Evolutionary conservation across 1,139 yeast species (phyloP).

Genomic region (Kodamaea arcana): DNA sequence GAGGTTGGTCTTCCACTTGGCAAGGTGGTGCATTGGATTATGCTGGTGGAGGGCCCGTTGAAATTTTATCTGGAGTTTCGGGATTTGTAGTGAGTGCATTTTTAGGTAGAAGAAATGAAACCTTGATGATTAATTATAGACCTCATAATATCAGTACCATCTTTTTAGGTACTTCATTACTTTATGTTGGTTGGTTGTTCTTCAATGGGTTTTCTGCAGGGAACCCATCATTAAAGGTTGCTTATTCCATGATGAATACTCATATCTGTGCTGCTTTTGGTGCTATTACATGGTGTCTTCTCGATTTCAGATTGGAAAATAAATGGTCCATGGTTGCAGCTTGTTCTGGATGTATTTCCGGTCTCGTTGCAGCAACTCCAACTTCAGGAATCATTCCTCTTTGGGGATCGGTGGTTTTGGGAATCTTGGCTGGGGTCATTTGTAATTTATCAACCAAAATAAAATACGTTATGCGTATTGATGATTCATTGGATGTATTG

Average conservation of each 20-base stretch:
- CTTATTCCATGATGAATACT: constrained; percentile 87
- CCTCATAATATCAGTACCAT: constrained; percentile 93
- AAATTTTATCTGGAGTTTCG: constrained; percentile 84
- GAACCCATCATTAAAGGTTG: constrained; percentile 61
- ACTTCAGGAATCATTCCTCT: constrained; percentile 86
- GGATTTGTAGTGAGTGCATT: constrained; percentile 84
- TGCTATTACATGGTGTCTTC: constrained; percentile 85
- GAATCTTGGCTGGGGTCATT: constrained; percentile 72
- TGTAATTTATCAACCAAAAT: constrained; percentile 90
- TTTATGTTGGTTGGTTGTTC: constrained; percentile 79
- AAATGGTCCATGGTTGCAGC: constrained; percentile 95
- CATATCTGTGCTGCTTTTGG: constrained; percentile 88
- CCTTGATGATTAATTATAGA: constrained; percentile 80
- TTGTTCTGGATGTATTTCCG: constrained; percentile 93
- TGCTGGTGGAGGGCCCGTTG: constrained; percentile 98
- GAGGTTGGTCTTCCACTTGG: constrained; percentile 78
- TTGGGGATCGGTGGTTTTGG: constrained; percentile 87
- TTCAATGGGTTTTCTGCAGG: constrained; percentile 82
- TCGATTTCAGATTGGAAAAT: constrained; percentile 82
- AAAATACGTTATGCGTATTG: constrained; percentile 76
- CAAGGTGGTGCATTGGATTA: constrained; percentile 90
- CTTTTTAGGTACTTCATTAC: constrained; percentile 69
- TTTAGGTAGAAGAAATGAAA: constrained; percentile 79
- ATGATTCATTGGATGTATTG: constrained; percentile 89
- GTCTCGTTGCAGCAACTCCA: constrained; percentile 95